A percentile compares a stretch with the other conserved stretches of the same genome.
phyloP scores from a whole-genome alignment of 192 early-diverging fungal species.

The Mortierella alpina region DNA sequence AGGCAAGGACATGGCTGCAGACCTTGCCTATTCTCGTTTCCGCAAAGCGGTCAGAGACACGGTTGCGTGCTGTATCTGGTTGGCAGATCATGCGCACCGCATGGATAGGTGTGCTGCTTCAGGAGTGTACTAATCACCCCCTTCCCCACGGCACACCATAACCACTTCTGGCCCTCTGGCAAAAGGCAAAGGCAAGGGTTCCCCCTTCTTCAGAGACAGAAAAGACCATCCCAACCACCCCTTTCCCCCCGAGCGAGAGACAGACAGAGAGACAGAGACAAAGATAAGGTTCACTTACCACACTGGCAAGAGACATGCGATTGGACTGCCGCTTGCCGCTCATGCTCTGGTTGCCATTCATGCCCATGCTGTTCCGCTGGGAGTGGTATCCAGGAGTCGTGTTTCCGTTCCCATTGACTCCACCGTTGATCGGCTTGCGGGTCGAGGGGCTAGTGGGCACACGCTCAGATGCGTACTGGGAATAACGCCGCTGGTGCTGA shows the following conservation, averaged over 20 bases:
- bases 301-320: slow-evolving; percentile 45
- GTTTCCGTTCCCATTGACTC: slow-evolving; percentile 6
- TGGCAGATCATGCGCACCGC: too few species aligned
- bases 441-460: slow-evolving; percentile 35
- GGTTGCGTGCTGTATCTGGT: too few species aligned
- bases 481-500: slow-evolving; percentile 44
- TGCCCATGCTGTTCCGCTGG: slow-evolving; percentile 45
- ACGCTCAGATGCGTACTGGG: slow-evolving; percentile 50
- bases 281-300: slow-evolving; percentile 23
- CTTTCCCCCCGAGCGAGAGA: too few species aligned
- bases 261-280: background rate
- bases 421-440: slow-evolving; percentile 36
- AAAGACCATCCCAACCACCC: too few species aligned
- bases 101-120: background rate
- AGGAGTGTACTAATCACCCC: background rate
- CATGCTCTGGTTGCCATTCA: slow-evolving; percentile 34
- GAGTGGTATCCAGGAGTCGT: slow-evolving; percentile 29
- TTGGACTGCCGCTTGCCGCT: slow-evolving; percentile 40
- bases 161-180: background rate
- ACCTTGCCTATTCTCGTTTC: too few species aligned
- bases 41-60: too few species aligned
- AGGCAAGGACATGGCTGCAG: too few species aligned
- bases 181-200: background rate
- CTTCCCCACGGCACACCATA: background rate
- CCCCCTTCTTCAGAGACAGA: too few species aligned